phyloP scores from a whole-genome alignment of 1,139 yeast genomes.

The Maudiozyma humilis region DNA sequence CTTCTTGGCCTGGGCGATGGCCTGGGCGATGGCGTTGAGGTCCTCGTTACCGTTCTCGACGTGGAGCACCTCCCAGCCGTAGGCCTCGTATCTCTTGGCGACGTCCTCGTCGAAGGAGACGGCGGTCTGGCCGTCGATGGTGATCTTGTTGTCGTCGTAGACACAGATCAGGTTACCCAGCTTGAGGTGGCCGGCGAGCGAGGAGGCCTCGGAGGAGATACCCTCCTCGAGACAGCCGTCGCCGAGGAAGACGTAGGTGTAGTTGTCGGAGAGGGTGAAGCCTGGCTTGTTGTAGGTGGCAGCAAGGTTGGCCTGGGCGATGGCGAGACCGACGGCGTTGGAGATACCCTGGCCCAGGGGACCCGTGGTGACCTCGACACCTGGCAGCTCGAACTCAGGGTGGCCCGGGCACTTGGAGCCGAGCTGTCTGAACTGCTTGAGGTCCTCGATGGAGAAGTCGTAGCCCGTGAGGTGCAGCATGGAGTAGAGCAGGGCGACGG shows the following conservation, averaged over 20 bases:
- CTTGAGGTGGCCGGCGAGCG: slow-evolving; percentile 94
- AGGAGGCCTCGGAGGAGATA: slow-evolving; percentile 87
- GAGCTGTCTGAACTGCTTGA: slow-evolving; percentile 85
- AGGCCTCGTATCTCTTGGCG: slow-evolving; percentile 72
- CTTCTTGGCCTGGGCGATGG: slow-evolving; percentile 64
- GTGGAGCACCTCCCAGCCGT: slow-evolving; percentile 86
- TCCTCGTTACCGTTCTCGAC: slow-evolving; percentile 81
- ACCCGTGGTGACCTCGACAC: slow-evolving; percentile 97
- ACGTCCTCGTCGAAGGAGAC: slow-evolving; percentile 96
- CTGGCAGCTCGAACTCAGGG: slow-evolving; percentile 79
- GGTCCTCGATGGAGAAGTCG: slow-evolving; percentile 73
- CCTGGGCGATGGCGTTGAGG: slow-evolving; percentile 60
- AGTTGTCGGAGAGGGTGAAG: slow-evolving; percentile 60
- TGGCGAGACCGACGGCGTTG: slow-evolving; percentile 94
- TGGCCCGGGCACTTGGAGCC: slow-evolving; percentile 94
- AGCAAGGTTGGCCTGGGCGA: slow-evolving; percentile 88
- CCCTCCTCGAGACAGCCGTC: slow-evolving; percentile 99
- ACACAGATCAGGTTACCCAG: slow-evolving; percentile 90
- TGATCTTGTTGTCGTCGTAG: slow-evolving; percentile 95
- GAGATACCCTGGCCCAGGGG: slow-evolving; percentile 98
- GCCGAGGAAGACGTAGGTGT: slow-evolving; percentile 79
- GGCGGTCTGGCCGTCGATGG: slow-evolving; percentile 90
- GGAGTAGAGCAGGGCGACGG: slow-evolving; percentile 84
- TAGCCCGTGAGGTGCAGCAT: slow-evolving; percentile 82
- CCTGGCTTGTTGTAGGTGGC: slow-evolving; percentile 92